Base-by-base conservation (phyloP, 768 basidiomycete genomes). In the Nidularia pulvinata region DNA sequence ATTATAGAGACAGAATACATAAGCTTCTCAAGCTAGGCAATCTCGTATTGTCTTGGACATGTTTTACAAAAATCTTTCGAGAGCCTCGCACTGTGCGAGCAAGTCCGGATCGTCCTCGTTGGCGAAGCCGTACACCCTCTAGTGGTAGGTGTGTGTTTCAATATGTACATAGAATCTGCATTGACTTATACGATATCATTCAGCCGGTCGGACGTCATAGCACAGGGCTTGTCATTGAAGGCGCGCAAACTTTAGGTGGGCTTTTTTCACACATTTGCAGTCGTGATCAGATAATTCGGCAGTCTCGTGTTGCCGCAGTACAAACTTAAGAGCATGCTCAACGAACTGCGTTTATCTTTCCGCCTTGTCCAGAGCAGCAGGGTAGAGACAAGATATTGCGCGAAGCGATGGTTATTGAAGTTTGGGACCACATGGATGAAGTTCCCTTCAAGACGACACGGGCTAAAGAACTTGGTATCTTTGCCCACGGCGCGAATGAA, bases 41-140 rank as follows among this genome's bases (percentile, higher is more conserved):
- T 19, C 55, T 56, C 0, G 61, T 72, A 14, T 66, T 55, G 19
- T 65, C 71, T 25, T 69, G 67, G 22, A 63, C 70, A 16, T 66
- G 67, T 55, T 57, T 62, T 33, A 54, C 62, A 65, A 32, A 65
- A 69, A 4, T 49, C 64, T 42, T 61, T 81, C 19, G 80, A 84
- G 33, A 74, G 69, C 46, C 75, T 81, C 67, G 77, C 80, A 5
- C 19, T 1, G 19, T 81, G 84, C 58, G 70, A 76, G 9, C 62
- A 65, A 16, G 80, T 77, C 6, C 70, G 74, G 48, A 65, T 81
- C 19, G 74, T 81, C 13, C 65, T 86, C 13, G 73, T 84, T n/a
- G 86, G 84, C 48, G 82, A 85, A 51, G 83, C 84, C 2, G 83
- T 80, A 0, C 84, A 86, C 63, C 80, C 84, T 11, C 65, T 82